Evolutionary conservation across 306 rosid species (phyloP).

Genomic region (Cicer judaicum): DNA sequence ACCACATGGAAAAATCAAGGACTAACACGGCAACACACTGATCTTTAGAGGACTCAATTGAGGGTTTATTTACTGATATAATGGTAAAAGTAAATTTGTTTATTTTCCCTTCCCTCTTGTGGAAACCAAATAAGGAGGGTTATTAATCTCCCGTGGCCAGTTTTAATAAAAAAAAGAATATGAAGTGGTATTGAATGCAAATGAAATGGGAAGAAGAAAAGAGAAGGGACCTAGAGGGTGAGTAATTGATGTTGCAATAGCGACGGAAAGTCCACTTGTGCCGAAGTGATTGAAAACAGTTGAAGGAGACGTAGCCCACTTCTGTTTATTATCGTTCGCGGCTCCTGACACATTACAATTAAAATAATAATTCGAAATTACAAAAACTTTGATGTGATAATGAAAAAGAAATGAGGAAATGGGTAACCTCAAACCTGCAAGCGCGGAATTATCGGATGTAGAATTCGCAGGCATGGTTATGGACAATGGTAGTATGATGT

Average conservation of each 20-base stretch:
- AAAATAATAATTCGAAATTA: neutral
- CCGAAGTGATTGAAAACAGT: conserved; percentile 69
- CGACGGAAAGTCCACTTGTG: conserved; percentile 84
- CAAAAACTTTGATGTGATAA: neutral
- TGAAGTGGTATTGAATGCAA: neutral
- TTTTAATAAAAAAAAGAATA: too few species aligned
- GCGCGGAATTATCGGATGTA: conserved; percentile 44
- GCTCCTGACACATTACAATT: conserved; percentile 44
- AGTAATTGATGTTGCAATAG: conserved; percentile 76
- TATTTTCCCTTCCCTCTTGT: neutral
- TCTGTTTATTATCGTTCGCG: conserved; percentile 53
- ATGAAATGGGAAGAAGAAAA: neutral
- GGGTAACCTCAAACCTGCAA: conserved; percentile 62
- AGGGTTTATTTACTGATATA: neutral
- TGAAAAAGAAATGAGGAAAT: conserved; percentile 22
- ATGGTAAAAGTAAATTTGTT: neutral
- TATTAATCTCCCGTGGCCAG: too few species aligned
- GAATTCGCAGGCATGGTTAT: conserved; percentile 52
- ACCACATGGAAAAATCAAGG: neutral
- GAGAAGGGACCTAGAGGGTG: conserved; percentile 75
- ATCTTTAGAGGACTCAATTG: neutral
- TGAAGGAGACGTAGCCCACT: conserved; percentile 71
- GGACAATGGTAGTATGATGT: too few species aligned
- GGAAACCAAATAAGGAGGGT: neutral
- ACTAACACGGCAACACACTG: neutral